Conservation (phyloP, 2,329 filamentous ascomycete species). For the Pseudogymnoascus verrucosus region DNA sequence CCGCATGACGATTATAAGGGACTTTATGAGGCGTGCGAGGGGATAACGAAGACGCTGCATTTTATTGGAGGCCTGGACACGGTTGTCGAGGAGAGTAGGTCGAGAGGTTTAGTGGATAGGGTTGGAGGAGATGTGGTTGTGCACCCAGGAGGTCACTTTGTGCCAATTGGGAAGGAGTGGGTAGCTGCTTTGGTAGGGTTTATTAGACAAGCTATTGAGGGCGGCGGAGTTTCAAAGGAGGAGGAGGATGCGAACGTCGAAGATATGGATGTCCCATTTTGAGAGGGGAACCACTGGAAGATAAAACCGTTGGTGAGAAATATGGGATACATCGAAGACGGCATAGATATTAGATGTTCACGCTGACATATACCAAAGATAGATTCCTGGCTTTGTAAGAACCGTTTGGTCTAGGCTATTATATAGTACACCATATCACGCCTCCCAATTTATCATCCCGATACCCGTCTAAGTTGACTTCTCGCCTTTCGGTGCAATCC, state of each 20-base stretch:
- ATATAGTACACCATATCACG: slow-evolving; percentile 19
- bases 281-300: background rate
- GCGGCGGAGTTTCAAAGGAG: slow-evolving; percentile 20
- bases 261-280: slow-evolving; percentile 64
- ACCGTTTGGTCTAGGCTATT: slow-evolving; percentile 29
- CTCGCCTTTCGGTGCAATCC: slow-evolving; percentile 63
- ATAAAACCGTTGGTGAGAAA: background rate
- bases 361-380: slow-evolving; percentile 13
- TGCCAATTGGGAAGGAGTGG: slow-evolving; percentile 77
- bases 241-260: slow-evolving; percentile 49
- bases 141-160: slow-evolving; percentile 76
- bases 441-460: background rate
- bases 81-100: slow-evolving; percentile 74
- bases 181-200: slow-evolving; percentile 68
- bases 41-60: slow-evolving; percentile 72
- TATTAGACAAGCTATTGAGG: slow-evolving; percentile 40
- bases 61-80: slow-evolving; percentile 78
- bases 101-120: slow-evolving; percentile 56
- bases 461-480: slow-evolving; percentile 17
- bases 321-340: slow-evolving; percentile 14
- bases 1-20: slow-evolving; percentile 53
- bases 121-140: slow-evolving; percentile 53
- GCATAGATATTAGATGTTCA: slow-evolving; percentile 8
- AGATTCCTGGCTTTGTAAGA: slow-evolving; percentile 12
- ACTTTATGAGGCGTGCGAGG: slow-evolving; percentile 62